phyloP scores from a whole-genome alignment of 2,329 filamentous ascomycete genomes.

The Didymella sp. region DNA sequence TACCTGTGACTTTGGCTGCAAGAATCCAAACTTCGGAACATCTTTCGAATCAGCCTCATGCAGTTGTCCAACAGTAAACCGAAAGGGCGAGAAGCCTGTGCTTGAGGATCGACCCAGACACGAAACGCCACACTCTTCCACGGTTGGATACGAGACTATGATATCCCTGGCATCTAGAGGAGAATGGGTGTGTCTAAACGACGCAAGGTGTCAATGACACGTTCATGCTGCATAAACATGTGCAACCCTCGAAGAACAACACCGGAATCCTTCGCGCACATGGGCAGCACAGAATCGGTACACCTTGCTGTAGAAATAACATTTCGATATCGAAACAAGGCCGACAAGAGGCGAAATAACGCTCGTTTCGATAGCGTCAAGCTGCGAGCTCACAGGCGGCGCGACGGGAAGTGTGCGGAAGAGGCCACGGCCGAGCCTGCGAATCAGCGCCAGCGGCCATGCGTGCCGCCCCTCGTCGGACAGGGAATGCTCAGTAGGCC shows the following conservation, averaged over 20 bases:
- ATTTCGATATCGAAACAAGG: not conserved
- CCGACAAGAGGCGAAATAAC: conserved; percentile 5
- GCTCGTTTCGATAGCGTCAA: conserved; percentile 16
- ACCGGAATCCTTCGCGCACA: not conserved
- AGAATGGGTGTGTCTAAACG: conserved; percentile 2
- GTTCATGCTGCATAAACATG: conserved; percentile 8
- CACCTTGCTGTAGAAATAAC: not conserved
- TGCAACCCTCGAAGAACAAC: not conserved
- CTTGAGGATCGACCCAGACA: conserved; percentile 10
- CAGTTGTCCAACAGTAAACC: not conserved
- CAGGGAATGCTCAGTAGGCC: conserved; percentile 11
- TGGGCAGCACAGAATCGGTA: not conserved
- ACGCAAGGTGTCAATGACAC: conserved; percentile 13
- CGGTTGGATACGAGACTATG: not conserved
- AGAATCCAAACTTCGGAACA: not conserved
- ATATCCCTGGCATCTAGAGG: not conserved
- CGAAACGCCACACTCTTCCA: conserved; percentile 1
- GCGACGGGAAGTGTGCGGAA: conserved; percentile 13
- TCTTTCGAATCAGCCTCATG: not conserved
- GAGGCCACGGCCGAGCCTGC: conserved; percentile 7
- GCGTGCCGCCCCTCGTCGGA: conserved; percentile 7
- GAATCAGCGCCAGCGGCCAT: conserved; percentile 17
- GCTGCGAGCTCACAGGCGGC: conserved; percentile 8
- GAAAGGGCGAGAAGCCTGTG: conserved; percentile 1
- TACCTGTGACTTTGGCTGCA: conserved; percentile 1